These are phyloP conservation scores for Erysimum pusillum DNA, from an alignment of 441 rosid genomes.

Conservation along the genomic window DNA sequence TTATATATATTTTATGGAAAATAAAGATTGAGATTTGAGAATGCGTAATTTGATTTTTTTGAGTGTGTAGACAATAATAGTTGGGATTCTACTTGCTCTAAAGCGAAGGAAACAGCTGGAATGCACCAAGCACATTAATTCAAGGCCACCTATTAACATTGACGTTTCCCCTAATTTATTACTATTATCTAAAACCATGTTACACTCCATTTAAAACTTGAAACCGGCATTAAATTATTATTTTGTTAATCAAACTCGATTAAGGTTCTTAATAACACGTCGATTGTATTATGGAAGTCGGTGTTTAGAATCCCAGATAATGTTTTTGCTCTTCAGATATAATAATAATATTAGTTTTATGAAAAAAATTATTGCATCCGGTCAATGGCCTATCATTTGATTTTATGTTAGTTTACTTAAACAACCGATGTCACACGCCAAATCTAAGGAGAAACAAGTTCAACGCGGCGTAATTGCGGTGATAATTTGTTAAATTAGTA, in stretches of 20 bases:
- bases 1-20: too few species aligned
- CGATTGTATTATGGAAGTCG: too few species aligned
- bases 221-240: not conserved
- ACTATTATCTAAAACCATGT: slow-evolving; percentile 14
- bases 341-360: not conserved
- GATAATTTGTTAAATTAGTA: slow-evolving; percentile 29
- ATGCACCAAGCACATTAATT: slow-evolving; percentile 8
- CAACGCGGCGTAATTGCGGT: slow-evolving; percentile 34
- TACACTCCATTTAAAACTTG: slow-evolving; percentile 12
- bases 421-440: slow-evolving; percentile 17
- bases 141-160: slow-evolving; percentile 44
- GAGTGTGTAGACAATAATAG: not conserved
- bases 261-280: too few species aligned
- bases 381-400: slow-evolving; percentile 36
- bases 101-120: slow-evolving; percentile 48
- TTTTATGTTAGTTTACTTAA: slow-evolving; percentile 27
- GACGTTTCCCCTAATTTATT: slow-evolving; percentile 40
- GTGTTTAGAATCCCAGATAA: too few species aligned
- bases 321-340: too few species aligned
- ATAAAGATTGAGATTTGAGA: too few species aligned
- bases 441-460: not conserved
- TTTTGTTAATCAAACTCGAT: not conserved
- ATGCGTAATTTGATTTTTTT: slow-evolving; percentile 4
- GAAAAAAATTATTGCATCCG: not conserved
- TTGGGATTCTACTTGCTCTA: slow-evolving; percentile 41